These are phyloP conservation scores for Nicotiana attenuata DNA, from an alignment of 257 asterid species.

Conservation along the genomic window DNA sequence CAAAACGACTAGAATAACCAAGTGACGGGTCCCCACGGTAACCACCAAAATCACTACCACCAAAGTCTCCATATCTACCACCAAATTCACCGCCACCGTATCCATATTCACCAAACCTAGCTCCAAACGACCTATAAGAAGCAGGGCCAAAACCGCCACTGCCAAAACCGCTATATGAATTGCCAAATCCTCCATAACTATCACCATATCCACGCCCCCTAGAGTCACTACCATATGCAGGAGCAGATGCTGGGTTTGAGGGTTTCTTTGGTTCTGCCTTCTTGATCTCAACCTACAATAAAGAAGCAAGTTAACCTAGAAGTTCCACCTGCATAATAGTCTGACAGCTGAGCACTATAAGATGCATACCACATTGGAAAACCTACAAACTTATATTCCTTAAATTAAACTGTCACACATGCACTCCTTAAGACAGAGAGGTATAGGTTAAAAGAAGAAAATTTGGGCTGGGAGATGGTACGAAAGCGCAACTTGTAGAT, in stretches of 20 bases:
- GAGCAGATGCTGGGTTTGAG: constrained; percentile 80
- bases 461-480: not conserved
- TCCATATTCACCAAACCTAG: constrained; percentile 82
- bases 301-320: constrained; percentile 95
- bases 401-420: not conserved
- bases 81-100: constrained; percentile 73
- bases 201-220: constrained; percentile 84
- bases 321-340: constrained; percentile 39
- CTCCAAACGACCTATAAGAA: constrained; percentile 83
- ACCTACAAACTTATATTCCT: constrained; percentile 5
- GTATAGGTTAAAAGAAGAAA: not conserved
- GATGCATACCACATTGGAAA: constrained; percentile 18
- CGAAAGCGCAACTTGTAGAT: not conserved
- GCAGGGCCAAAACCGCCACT: constrained; percentile 86
- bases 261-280: constrained; percentile 99
- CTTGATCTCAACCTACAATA: constrained; percentile 99
- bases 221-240: constrained; percentile 86
- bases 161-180: constrained; percentile 63
- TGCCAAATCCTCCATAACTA: constrained; percentile 67
- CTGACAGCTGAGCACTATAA: constrained; percentile 35
- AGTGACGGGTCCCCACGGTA: constrained; percentile 74
- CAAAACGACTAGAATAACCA: constrained; percentile 71
- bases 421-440: not conserved
- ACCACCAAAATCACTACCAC: constrained; percentile 64
- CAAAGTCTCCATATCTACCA: constrained; percentile 78